Conservation (phyloP, 768 basidiomycete genomes). For the Naganishia randhawae region DNA sequence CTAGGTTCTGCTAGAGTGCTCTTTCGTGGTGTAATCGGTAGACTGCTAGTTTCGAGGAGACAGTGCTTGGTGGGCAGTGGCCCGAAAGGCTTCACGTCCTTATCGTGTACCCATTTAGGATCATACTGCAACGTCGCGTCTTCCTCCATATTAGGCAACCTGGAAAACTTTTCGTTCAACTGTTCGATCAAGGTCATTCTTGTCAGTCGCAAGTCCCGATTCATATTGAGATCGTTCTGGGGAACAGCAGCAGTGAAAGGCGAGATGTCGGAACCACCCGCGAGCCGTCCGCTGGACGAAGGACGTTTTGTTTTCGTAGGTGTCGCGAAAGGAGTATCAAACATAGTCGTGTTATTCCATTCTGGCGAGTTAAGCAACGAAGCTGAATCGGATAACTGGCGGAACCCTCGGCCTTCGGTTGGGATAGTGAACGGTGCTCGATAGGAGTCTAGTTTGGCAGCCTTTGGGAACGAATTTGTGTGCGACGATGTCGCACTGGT, state of each 20-base stretch:
- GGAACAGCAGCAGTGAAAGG: background rate
- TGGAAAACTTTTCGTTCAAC: slow-evolving; percentile 15
- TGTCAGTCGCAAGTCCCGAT: background rate
- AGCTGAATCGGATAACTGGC: background rate
- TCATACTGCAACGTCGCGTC: no score
- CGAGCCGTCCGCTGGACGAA: background rate
- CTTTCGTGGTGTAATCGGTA: background rate
- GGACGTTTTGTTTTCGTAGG: background rate
- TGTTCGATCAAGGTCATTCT: slow-evolving; percentile 10
- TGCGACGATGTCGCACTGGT: background rate
- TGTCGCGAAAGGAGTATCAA: background rate
- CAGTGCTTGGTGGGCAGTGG: background rate
- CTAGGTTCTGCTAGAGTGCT: background rate
- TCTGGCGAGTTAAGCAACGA: background rate
- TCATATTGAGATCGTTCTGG: background rate
- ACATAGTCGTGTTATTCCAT: slow-evolving; percentile 1
- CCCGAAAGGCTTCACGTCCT: slow-evolving; percentile 8
- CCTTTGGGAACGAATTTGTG: no score
- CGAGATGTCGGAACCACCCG: background rate
- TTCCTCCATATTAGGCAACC: background rate
- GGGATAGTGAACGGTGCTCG: slow-evolving; percentile 2
- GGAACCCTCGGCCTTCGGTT: background rate
- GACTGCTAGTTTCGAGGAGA: background rate
- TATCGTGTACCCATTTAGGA: background rate
- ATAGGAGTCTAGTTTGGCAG: background rate